These are phyloP conservation scores for Phragmites australis DNA, from an alignment of 176 grass and related monocot species.

Conservation along the genomic window DNA sequence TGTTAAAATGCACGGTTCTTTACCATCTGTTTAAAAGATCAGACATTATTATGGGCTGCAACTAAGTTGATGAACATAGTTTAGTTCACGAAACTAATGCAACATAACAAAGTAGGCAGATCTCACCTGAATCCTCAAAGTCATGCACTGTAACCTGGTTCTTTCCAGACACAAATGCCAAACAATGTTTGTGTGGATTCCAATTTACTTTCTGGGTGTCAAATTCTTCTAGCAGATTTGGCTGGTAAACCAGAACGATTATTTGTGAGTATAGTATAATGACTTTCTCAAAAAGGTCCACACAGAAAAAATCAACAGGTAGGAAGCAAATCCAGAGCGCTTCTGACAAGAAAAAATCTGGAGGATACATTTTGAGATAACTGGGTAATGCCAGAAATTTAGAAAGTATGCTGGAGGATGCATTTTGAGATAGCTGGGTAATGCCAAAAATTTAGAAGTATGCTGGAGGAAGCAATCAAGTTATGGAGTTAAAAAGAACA, in stretches of 20 bases:
- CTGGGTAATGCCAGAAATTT: neutral
- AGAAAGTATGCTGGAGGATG: neutral
- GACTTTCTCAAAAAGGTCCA: conserved; percentile 23
- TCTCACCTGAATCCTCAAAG: conserved; percentile 80
- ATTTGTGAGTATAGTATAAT: conserved; percentile 45
- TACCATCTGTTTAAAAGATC: conserved; percentile 56
- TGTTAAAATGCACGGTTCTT: conserved; percentile 79
- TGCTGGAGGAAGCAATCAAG: conserved; percentile 28
- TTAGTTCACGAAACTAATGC: conserved; percentile 12
- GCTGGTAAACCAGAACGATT: conserved; percentile 53
- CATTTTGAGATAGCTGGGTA: neutral
- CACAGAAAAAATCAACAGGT: neutral
- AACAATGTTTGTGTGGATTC: conserved; percentile 75
- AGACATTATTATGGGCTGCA: neutral
- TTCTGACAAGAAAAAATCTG: conserved; percentile 48
- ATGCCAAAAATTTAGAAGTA: neutral
- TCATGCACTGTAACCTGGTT: conserved; percentile 74
- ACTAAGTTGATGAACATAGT: conserved; percentile 9
- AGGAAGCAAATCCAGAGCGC: conserved; percentile 37
- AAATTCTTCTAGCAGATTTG: conserved; percentile 67
- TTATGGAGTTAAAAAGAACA: neutral
- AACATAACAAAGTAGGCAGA: conserved; percentile 30
- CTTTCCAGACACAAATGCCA: conserved; percentile 84
- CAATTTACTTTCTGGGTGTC: conserved; percentile 78
- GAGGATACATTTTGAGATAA: neutral